Evolutionary conservation across 345 rosid genomes (phyloP).

Genomic region (Acer saccharum): DNA sequence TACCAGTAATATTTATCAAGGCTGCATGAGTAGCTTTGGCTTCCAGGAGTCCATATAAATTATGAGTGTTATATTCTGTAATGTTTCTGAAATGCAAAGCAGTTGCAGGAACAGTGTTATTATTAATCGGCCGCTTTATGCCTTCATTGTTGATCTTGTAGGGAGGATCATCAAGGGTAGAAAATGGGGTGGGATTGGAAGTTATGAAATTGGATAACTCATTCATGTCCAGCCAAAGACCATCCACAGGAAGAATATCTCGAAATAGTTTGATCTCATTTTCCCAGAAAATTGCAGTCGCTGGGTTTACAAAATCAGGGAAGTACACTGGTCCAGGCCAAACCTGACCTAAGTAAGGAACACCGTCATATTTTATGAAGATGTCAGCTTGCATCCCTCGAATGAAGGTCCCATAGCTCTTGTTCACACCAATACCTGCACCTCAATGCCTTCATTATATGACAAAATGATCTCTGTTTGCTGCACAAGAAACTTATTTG

Average conservation of each 20-base stretch:
- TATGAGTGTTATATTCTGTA: slow-evolving; percentile 45
- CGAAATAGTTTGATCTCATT: slow-evolving; percentile 43
- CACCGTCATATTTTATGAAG: slow-evolving; percentile 41
- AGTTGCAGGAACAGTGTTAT: slow-evolving; percentile 36
- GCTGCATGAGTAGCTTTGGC: slow-evolving; percentile 28
- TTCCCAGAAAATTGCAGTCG: slow-evolving; percentile 32
- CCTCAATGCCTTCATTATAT: neutral
- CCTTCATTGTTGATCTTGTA: slow-evolving; percentile 12
- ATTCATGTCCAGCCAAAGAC: slow-evolving; percentile 63
- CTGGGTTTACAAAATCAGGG: slow-evolving; percentile 48
- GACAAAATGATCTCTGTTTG: neutral
- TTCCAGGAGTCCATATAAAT: slow-evolving; percentile 44
- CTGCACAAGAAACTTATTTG: too few relatives aligned
- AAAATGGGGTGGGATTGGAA: slow-evolving; percentile 29
- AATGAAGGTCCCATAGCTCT: slow-evolving; percentile 33
- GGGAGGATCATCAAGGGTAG: slow-evolving; percentile 32
- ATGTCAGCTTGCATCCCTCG: slow-evolving; percentile 50
- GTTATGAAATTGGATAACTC: slow-evolving; percentile 46
- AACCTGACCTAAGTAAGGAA: slow-evolving; percentile 36
- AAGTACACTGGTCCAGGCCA: slow-evolving; percentile 53
- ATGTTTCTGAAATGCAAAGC: slow-evolving; percentile 31
- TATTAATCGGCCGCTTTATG: slow-evolving; percentile 30
- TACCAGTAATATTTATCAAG: neutral
- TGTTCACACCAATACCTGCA: slow-evolving; percentile 47
- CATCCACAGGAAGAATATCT: slow-evolving; percentile 41